Conservation (phyloP, 2,329 filamentous ascomycete genomes). For the Fusarium tuaranense region DNA sequence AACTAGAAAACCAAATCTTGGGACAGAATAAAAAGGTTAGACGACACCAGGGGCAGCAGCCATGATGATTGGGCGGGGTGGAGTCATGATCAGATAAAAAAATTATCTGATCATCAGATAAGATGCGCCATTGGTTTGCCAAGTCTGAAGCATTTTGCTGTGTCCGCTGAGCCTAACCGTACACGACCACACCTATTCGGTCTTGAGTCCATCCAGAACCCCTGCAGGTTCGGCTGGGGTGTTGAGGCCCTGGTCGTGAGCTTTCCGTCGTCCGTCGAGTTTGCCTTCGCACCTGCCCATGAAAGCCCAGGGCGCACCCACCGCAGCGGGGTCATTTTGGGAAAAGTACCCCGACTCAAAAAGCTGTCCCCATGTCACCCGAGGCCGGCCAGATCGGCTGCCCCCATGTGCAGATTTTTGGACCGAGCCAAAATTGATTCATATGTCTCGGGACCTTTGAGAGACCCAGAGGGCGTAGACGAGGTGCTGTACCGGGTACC, state of each 20-base stretch:
- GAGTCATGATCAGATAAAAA: conserved; percentile 17
- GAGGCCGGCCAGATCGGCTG: conserved; percentile 19
- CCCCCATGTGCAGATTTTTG: conserved; percentile 6
- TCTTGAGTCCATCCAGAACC: neutral
- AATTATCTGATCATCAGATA: conserved; percentile 43
- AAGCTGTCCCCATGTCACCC: neutral
- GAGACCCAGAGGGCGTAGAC: neutral
- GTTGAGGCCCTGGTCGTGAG: neutral
- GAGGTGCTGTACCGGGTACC: neutral
- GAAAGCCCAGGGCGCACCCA: neutral
- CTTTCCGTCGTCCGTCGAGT: neutral
- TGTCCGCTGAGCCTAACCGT: neutral
- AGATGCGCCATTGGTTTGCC: conserved; percentile 26
- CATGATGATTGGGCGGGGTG: conserved; percentile 6
- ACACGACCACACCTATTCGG: neutral
- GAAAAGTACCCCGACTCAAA: neutral
- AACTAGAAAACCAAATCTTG: conserved; percentile 1
- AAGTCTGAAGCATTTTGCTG: conserved; percentile 5
- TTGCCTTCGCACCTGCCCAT: neutral
- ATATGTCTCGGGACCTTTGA: neutral
- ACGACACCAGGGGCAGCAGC: neutral
- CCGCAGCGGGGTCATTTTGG: neutral
- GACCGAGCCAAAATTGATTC: neutral
- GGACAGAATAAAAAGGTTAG: neutral
- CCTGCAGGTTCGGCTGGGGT: neutral